These are phyloP conservation scores for Echeveria elegans DNA, from an alignment of 164 flowering plant species.

Conservation along the genomic window DNA sequence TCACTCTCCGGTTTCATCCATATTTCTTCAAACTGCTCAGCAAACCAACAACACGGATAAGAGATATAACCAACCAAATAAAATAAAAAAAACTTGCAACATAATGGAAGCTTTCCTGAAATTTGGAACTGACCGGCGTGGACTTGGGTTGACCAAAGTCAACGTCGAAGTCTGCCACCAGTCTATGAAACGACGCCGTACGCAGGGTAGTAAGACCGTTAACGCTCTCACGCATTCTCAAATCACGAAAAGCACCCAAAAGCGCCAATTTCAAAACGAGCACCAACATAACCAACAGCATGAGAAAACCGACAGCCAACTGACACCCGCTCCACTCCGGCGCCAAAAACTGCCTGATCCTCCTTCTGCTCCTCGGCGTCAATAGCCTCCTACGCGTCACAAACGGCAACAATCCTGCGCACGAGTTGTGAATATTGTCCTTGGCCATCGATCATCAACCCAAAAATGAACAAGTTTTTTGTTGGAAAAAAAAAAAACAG, in stretches of 20 bases:
- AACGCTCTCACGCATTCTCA: background rate
- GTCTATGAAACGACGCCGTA: background rate
- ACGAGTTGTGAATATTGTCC: background rate
- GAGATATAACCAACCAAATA: background rate
- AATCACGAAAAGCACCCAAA: constrained; percentile 4
- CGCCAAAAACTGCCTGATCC: background rate
- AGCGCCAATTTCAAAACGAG: background rate
- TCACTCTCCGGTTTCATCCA: background rate
- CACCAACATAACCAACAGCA: background rate
- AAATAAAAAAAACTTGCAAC: too few species aligned
- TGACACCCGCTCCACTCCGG: constrained; percentile 2
- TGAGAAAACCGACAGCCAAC: background rate
- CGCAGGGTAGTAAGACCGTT: background rate
- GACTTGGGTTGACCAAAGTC: background rate
- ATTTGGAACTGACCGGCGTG: background rate
- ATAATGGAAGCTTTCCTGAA: too few species aligned
- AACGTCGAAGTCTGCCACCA: background rate
- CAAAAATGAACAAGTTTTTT: background rate
- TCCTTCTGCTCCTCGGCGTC: background rate
- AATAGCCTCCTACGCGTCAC: constrained; percentile 1
- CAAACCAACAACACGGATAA: background rate
- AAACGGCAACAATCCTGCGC: background rate
- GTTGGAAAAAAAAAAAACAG: background rate
- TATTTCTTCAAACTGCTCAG: background rate
- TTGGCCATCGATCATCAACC: background rate